Conservation (phyloP, 768 basidiomycete genomes). For the Boletus rubropictus region DNA sequence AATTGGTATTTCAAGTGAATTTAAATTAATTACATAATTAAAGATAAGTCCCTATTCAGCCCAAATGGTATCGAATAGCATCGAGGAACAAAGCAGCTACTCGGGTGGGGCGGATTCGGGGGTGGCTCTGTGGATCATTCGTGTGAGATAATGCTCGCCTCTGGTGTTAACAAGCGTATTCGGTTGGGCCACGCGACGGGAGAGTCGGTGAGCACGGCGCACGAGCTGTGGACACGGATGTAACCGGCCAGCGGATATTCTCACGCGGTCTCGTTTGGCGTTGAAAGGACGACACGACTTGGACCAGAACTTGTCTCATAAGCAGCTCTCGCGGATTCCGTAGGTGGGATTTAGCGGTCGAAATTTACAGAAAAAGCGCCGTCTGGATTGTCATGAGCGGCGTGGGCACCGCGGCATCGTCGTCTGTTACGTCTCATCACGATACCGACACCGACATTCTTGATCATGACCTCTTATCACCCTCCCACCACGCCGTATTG, state of each 20-base stretch:
- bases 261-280: conserved; percentile 18
- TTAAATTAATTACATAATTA: conserved; percentile 21
- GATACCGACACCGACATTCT: conserved; percentile 30
- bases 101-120: not conserved
- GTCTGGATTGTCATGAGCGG: conserved; percentile 37
- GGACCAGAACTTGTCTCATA: conserved; percentile 15
- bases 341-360: conserved; percentile 18
- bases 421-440: conserved; percentile 28
- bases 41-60: conserved; percentile 1
- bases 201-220: not conserved
- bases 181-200: not conserved
- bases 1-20: conserved; percentile 6
- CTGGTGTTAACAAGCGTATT: not conserved
- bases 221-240: conserved; percentile 8
- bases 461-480: conserved; percentile 30
- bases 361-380: conserved; percentile 19
- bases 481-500: conserved; percentile 26
- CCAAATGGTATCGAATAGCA: not conserved
- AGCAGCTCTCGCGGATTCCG: conserved; percentile 17
- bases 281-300: conserved; percentile 23
- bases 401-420: conserved; percentile 32
- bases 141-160: no score
- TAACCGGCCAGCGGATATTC: conserved; percentile 13
- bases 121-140: not conserved
- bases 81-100: not conserved